A percentile compares a stretch with the other conserved stretches of the same genome.
phyloP scores from a whole-genome alignment of 768 basidiomycete genomes.

The Coprinopsis strossmayeri region DNA sequence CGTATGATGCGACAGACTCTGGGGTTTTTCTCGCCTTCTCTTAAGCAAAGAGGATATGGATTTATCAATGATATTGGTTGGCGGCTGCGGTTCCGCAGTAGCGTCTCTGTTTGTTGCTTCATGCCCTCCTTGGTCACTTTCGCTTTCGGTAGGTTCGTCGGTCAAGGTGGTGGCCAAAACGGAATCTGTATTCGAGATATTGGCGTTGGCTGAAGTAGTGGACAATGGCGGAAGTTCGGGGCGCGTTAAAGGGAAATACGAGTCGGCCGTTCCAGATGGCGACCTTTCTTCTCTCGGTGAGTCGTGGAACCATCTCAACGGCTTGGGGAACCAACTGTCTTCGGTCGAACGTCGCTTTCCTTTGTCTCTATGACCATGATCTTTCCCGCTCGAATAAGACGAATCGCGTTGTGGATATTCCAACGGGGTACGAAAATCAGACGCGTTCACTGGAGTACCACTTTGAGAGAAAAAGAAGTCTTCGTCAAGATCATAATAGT shows the following conservation, averaged over 20 bases:
- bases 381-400: constrained; percentile 18
- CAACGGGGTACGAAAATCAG: constrained; percentile 58
- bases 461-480: neutral
- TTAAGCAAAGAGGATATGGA: too few species aligned
- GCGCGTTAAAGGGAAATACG: neutral
- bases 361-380: constrained; percentile 38
- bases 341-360: constrained; percentile 50
- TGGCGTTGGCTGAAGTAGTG: neutral
- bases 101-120: neutral
- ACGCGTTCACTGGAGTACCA: constrained; percentile 3
- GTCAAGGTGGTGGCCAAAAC: neutral
- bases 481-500: constrained; percentile 2
- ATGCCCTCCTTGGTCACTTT: neutral
- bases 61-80: too few species aligned
- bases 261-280: constrained; percentile 13
- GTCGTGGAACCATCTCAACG: constrained; percentile 48
- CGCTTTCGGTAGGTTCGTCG: neutral
- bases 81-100: neutral
- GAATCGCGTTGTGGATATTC: constrained; percentile 29
- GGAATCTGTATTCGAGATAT: neutral
- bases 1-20: too few species aligned
- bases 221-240: neutral
- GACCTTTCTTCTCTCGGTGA: constrained; percentile 42
- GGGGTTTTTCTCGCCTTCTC: too few species aligned
- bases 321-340: constrained; percentile 40